Base-by-base conservation (phyloP, 768 basidiomycete genomes). In the Albatrellus ellisii region DNA sequence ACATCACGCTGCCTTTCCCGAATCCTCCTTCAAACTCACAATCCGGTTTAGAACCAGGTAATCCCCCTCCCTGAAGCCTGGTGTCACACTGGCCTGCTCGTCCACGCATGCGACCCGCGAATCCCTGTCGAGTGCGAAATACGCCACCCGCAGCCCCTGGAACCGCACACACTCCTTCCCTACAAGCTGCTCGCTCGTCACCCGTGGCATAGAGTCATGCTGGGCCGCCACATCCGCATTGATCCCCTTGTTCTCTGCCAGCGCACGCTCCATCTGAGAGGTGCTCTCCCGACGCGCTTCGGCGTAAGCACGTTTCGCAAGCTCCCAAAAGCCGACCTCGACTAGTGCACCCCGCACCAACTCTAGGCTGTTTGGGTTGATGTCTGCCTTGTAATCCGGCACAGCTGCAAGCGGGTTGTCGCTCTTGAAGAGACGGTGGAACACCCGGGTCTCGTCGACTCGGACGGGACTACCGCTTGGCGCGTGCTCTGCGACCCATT, bases 91-190 rank as follows among this genome's bases (percentile, higher is more conserved):
- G 1, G 62, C 69, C 4, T 63, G 59, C 47, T 79, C 73, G 11
- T 79, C 72, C 22, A 94, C 58, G 42, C 70, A 73, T 12, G 70
- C 73, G 26, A 91, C 53, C 26, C 70, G 67, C 27, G 90, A 66
- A 53, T 97, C 92, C 59, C 79, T 82, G 59, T 99, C 95, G 21
- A 98, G 66, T 15, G 87, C 74, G 55, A 99, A 98, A 65, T 97
- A 99, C 2, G 83, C 95, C 36, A 97, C 79, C 8, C 95, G 78
- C 55, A 97, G 68, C 6, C 91, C 95, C 62, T 99, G 95, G 78
- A 99, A 98, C 28, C 95, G 73, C 42, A 98, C 73, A 56, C 82
- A 87, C 60, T 98, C 95, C 59, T 83, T 83, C 21, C 85, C 94
- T 34, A 87, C 73, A 29, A 94, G 68, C 59, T 88, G 85, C 42